Evolutionary conservation across 768 basidiomycete genomes (phyloP), one percentile per base, ranked within the genome.

Genomic region (Leucocoprinus sp.): DNA sequence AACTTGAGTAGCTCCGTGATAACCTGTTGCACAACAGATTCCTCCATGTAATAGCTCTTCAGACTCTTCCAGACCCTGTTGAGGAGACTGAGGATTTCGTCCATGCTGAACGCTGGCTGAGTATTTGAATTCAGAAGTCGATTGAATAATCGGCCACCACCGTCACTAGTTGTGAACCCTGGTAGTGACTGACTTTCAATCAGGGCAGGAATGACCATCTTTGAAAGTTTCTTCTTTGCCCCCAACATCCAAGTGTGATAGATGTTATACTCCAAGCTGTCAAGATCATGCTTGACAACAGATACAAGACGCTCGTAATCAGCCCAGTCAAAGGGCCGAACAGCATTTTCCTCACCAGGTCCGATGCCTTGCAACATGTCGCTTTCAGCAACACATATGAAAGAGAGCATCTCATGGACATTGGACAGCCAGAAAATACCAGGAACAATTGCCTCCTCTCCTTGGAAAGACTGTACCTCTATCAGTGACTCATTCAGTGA

Each of bases 371-470:
- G 92, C 7, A 92, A 74, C 82, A 97, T 96, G 64, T 99, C 96
- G 59, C 86, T 86, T 66, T 99, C 96, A n/a, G 96, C 96, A 29
- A 97, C 86, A 57, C 89, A 95, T 58, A 98, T 95, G 66, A 98
- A 99, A 4, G 96, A 99, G 24, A 98, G 74, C 80, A 98, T 93
- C 61, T 99, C 96, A 62, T 99, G 96, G 28, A 99, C 93, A 56
- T 99, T 99, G 24, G 96, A 97, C n/a, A 99, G 71, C 96, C 96
- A 99, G 75, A 89, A 99, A 54, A 98, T 88, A 29, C 96, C 96
- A 5, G 96, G 96, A 28, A 93, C 70, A 50, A 99, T 91, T 12
- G 93, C 84, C 45, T 98, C 96, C 64, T 99, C 96, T 51, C 92
- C 84, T 11, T 75, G 75, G 70, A 91, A 96, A 11, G 86, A 89